Conservation (phyloP, 106 monocot species). For the Apostasia ramifera region DNA sequence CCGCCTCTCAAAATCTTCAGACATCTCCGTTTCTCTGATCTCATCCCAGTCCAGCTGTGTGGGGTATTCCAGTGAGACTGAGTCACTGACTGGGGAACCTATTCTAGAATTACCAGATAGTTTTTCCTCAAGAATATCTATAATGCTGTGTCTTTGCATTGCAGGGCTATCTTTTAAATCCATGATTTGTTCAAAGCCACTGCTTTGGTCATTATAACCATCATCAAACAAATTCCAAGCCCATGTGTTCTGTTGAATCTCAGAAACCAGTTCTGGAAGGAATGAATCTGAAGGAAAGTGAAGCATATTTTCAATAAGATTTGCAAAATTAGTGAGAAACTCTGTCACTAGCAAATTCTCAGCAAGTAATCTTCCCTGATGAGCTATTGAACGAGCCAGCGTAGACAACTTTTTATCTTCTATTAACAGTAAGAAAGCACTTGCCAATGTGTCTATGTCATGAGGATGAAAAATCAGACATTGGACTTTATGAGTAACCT, state of each 20-base stretch:
- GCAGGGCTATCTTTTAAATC: constrained; percentile 1
- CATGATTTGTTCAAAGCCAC: constrained; percentile 4
- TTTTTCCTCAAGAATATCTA: constrained; percentile 50
- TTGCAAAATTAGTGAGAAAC: constrained; percentile 52
- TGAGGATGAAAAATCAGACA: constrained; percentile 56
- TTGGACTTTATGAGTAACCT: constrained; percentile 60
- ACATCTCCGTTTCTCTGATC: constrained; percentile 50
- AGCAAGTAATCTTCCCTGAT: constrained; percentile 34
- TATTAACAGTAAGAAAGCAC: constrained; percentile 47
- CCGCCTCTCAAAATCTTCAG: constrained; percentile 67
- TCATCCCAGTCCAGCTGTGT: constrained; percentile 71
- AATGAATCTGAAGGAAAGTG: constrained; percentile 77
- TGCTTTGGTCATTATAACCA: constrained; percentile 13
- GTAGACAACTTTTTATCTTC: constrained; percentile 37
- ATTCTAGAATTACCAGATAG: constrained; percentile 13
- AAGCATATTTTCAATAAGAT: constrained; percentile 77
- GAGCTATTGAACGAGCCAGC: constrained; percentile 36
- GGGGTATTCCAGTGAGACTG: constrained; percentile 29
- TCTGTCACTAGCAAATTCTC: constrained; percentile 68
- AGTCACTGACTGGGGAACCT: constrained; percentile 15
- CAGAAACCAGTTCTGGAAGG: constrained; percentile 42
- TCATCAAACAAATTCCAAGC: constrained; percentile 58
- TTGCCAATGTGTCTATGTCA: constrained; percentile 34
- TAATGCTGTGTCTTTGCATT: constrained; percentile 25
- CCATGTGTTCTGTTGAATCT: constrained; percentile 56